Base-by-base conservation (phyloP, 2,329 filamentous ascomycete genomes). In the Aplosporella prunicola region DNA sequence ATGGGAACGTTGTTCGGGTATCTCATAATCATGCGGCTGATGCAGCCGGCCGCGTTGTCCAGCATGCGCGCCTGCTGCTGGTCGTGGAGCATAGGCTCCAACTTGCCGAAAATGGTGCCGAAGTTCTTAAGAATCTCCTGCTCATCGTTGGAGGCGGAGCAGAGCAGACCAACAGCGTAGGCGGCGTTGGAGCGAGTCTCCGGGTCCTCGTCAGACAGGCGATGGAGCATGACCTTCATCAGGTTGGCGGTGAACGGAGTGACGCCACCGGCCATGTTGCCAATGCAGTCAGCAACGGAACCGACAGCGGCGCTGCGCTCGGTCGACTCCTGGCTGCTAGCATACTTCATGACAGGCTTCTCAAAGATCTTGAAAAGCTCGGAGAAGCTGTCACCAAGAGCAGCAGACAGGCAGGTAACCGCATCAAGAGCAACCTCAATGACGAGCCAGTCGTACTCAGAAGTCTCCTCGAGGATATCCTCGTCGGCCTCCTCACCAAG, bases 281-380 rank as follows among this genome's bases (percentile, higher is more conserved):
- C 81, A 51, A 87, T 79, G 58, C 85, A 84, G 68, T 96, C 89
- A 17, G 89, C 89, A 45, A 96, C 82, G 38, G 89, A 85, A 49
- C 91, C 91, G 14, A 95, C 82, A 32, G 88, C 83, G 14, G 87
- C 87, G 22, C 82, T 88, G 36, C 91, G 82, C 69, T 96, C 89
- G 24, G 86, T 78, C 32, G 81, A 71, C 62, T 95, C 88, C 47
- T 81, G 80, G 44, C 86, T 89, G 57, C 81, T 83, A 35, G 86
- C 81, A 52, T 87, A 91, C 66, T 85, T 89, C 56, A 94, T 68
- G 49, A 96, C 73, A 24, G 82, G 83, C 71, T 91, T 89, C 69
- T 94, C 84, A 49, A 95, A 94, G 51, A 93, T 79, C 71, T 93
- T 93, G 86, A 87, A 96, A 44, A 95, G 70, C 67, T 94, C 82